Evolutionary conservation across 306 rosid species (phyloP).

Genomic region (Pterocarpus macrocarpus): DNA sequence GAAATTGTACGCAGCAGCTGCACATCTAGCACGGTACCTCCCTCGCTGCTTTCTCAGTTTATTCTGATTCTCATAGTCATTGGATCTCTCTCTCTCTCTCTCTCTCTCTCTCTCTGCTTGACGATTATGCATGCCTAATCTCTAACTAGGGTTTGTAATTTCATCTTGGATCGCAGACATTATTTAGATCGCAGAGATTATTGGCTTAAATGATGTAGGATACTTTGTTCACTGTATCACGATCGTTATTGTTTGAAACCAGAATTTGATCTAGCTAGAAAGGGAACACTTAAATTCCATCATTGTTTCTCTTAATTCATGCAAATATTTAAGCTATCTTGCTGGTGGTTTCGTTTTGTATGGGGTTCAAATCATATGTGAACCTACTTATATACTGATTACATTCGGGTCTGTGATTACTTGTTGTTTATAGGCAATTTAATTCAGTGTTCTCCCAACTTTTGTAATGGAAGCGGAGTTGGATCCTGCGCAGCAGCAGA

Average conservation of each 20-base stretch:
- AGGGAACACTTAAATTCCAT: slow-evolving; percentile 5
- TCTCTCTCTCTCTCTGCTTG: not conserved
- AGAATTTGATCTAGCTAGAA: not conserved
- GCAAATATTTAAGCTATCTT: not conserved
- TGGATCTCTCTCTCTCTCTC: too few species aligned
- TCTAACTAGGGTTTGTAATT: slow-evolving; percentile 36
- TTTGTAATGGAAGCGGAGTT: slow-evolving; percentile 68
- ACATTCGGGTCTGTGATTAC: slow-evolving; percentile 27
- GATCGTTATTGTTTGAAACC: not conserved
- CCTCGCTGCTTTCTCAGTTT: slow-evolving; percentile 29
- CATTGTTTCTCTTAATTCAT: slow-evolving; percentile 14
- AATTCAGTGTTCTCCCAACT: slow-evolving; percentile 41
- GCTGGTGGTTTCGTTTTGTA: not conserved
- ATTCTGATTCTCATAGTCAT: not conserved
- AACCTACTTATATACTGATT: not conserved
- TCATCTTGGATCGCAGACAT: slow-evolving; percentile 9
- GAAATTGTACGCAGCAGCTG: not conserved
- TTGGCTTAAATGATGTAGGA: not conserved
- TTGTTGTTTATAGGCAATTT: slow-evolving; percentile 36
- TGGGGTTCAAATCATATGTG: not conserved
- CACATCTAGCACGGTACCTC: not conserved
- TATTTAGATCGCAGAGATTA: not conserved
- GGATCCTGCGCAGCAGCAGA: slow-evolving; percentile 61
- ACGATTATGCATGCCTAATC: not conserved
- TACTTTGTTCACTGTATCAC: not conserved